Conservation (phyloP, 2,329 filamentous ascomycete genomes). For the Calycina marina region DNA sequence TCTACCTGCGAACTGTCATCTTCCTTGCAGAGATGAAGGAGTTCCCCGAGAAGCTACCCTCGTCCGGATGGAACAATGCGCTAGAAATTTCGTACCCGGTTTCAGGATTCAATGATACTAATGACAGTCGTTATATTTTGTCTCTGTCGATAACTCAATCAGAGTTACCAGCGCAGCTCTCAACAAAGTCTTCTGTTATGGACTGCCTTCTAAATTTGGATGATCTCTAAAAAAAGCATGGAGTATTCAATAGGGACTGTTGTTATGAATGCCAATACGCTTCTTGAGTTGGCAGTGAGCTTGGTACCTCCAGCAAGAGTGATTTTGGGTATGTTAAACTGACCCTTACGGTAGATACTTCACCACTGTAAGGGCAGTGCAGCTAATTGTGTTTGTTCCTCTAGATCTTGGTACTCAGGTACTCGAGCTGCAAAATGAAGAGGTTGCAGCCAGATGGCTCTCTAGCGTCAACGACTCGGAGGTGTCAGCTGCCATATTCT, state of each 20-base stretch:
- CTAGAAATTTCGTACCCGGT: slow-evolving; percentile 31
- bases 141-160: slow-evolving; percentile 40
- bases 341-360: no score
- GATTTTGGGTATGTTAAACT: no score
- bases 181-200: slow-evolving; percentile 56
- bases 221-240: no score
- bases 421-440: slow-evolving; percentile 42
- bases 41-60: slow-evolving; percentile 46
- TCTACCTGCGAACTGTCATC: slow-evolving; percentile 41
- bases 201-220: slow-evolving; percentile 38
- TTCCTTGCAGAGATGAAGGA: slow-evolving; percentile 49
- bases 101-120: slow-evolving; percentile 58
- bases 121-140: slow-evolving; percentile 43
- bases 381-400: no score
- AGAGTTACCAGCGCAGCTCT: slow-evolving; percentile 36
- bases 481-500: slow-evolving; percentile 38
- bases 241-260: no score
- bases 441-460: slow-evolving; percentile 41
- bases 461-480: slow-evolving; percentile 5
- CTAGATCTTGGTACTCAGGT: slow-evolving; percentile 60
- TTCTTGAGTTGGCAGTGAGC: slow-evolving; percentile 30
- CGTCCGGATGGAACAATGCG: slow-evolving; percentile 54
- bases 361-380: no score
- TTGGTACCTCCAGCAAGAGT: slow-evolving; percentile 34
- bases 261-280: slow-evolving; percentile 22